Evolutionary conservation across 257 asterid genomes (phyloP).

Genomic region (Solanum tacnaense): DNA sequence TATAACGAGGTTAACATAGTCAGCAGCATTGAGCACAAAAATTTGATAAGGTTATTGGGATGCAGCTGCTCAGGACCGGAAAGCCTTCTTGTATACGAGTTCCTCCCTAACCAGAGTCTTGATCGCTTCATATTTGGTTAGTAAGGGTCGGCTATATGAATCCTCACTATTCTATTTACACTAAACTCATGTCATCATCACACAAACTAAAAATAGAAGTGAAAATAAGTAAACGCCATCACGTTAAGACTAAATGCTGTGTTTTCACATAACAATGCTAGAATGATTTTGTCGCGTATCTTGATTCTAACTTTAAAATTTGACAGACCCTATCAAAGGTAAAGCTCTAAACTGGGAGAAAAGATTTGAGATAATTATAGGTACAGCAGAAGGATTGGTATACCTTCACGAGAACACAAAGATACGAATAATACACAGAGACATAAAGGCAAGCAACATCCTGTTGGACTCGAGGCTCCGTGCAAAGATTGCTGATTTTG

Average conservation of each 20-base stretch:
- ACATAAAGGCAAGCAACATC: no score
- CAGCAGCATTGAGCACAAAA: constrained; percentile 14
- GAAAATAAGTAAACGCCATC: neutral
- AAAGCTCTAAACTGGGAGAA: no score
- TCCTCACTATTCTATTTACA: neutral
- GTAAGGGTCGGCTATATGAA: neutral
- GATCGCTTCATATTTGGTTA: constrained; percentile 21
- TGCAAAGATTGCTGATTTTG: no score
- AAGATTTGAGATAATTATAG: no score
- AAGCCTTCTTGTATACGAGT: constrained; percentile 20
- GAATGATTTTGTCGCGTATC: neutral
- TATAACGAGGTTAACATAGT: constrained; percentile 21
- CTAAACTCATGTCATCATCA: neutral
- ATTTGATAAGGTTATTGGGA: constrained; percentile 14
- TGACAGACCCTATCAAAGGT: no score
- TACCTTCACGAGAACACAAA: no score
- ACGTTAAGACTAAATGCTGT: neutral
- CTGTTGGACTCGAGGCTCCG: no score
- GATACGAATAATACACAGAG: no score
- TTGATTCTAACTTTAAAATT: no score
- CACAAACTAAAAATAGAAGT: neutral
- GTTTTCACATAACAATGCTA: neutral
- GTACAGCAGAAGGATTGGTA: no score
- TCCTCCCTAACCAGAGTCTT: constrained; percentile 14
- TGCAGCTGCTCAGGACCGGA: constrained; percentile 22